Evolutionary conservation across 768 basidiomycete species (phyloP).

Genomic region (Russula dissimulans): DNA sequence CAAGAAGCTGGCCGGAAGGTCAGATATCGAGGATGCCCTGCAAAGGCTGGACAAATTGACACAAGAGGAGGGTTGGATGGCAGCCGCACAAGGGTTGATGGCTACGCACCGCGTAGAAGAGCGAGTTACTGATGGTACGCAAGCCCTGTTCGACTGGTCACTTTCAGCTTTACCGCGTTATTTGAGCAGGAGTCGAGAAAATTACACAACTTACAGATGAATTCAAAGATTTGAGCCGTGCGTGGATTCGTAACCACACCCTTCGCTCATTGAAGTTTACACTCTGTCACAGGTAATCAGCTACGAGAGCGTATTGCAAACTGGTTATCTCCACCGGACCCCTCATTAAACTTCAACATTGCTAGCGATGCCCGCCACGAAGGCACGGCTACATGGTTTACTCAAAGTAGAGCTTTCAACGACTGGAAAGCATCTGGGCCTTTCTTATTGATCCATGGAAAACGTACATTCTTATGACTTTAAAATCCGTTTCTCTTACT

Average conservation of each 20-base stretch:
- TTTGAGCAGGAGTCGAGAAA: background rate
- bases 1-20: background rate
- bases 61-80: background rate
- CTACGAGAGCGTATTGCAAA: background rate
- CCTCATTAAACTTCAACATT: background rate
- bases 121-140: background rate
- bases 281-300: background rate
- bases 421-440: no score
- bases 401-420: no score
- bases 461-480: no score
- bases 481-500: no score
- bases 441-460: no score
- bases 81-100: background rate
- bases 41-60: background rate
- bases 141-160: no score
- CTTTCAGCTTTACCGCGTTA: background rate
- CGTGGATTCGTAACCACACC: background rate
- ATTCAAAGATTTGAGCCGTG: background rate
- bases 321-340: background rate
- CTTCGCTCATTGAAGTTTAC: background rate
- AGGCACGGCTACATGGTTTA: no score
- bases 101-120: background rate
- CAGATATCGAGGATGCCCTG: background rate
- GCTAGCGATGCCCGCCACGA: background rate
- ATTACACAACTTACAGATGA: background rate